Base-by-base conservation (phyloP, 192 early-diverging fungal species). In the Endogone sp. region DNA sequence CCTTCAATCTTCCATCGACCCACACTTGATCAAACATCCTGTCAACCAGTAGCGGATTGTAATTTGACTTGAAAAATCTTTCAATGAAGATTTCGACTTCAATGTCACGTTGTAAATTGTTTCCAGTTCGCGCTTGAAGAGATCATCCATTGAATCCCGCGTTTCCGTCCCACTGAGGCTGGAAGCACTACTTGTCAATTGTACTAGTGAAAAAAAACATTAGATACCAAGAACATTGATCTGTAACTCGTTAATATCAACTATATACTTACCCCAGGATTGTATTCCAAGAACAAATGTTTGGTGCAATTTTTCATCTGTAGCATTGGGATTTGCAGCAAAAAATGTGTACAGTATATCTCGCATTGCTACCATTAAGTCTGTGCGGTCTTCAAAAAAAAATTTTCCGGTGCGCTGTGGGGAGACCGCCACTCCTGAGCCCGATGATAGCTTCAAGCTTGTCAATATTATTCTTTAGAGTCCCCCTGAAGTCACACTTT, bases 191-290 rank as follows among this genome's bases (percentile, higher is more conserved):
- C n/a, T n/a, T n/a, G n/a, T n/a, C n/a, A n/a, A n/a, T n/a, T n/a
- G n/a, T n/a, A n/a, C n/a, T n/a, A n/a, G n/a, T n/a, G n/a, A n/a
- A 44, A 44, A 44, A 44, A 44, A 44, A 44, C 37, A 44, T 44
- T 44, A 44, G 37, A 44, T 44, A 44, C 37, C 13, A 44, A 44
- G 37, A 44, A 44, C 13, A 44, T 44, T 44, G 13, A 44, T 44
- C 37, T 44, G 37, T 44, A 44, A 44, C 29, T 57, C 4, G 23
- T 65, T 71, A 29, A n/a, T 60, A 62, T 61, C 29, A 60, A 71
- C n/a, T 71, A 66, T 71, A 29, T 60, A 37, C 64, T 66, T 66
- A 71, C 70, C 70, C 70, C 70, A 71, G 16, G 70, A 71, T 21
- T 71, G 64, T 25, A 71, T 27, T 29, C 70, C 64, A 20, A 71